These are phyloP conservation scores for Cicer arietinum DNA, from an alignment of 306 rosid species.

Conservation along the genomic window DNA sequence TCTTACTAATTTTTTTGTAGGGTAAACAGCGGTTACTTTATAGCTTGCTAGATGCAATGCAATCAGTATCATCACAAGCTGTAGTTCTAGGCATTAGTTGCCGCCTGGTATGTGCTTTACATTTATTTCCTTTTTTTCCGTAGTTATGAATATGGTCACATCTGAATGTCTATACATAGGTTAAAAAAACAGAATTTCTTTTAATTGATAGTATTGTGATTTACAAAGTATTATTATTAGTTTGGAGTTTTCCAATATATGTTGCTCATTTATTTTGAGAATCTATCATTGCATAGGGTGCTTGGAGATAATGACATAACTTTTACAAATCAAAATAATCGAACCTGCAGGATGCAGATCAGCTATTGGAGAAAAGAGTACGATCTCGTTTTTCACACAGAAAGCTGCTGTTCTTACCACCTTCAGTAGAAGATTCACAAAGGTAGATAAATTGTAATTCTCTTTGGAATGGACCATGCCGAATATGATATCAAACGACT, in stretches of 20 bases:
- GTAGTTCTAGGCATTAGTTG: slow-evolving; percentile 89
- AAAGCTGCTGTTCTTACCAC: slow-evolving; percentile 84
- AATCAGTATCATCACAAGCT: slow-evolving; percentile 87
- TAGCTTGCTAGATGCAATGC: slow-evolving; percentile 93
- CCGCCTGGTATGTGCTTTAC: slow-evolving; percentile 68
- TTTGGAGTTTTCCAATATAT: slow-evolving; percentile 29
- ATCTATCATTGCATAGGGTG: slow-evolving; percentile 24
- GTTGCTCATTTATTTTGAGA: slow-evolving; percentile 14
- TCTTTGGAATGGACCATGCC: slow-evolving; percentile 25
- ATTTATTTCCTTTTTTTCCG: slow-evolving; percentile 39
- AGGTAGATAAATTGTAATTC: slow-evolving; percentile 53
- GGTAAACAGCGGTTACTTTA: slow-evolving; percentile 92
- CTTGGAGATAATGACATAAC: slow-evolving; percentile 31
- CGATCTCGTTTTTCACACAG: slow-evolving; percentile 96
- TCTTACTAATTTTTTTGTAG: slow-evolving; percentile 52
- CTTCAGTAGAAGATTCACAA: slow-evolving; percentile 65
- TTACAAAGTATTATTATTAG: slow-evolving; percentile 27
- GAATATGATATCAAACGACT: slow-evolving; percentile 32
- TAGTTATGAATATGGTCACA: slow-evolving; percentile 11
- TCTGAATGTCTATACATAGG: slow-evolving; percentile 8
- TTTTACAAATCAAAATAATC: slow-evolving; percentile 28
- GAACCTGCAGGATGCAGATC: slow-evolving; percentile 87
- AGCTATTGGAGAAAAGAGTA: slow-evolving; percentile 91
- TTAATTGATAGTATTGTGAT: slow-evolving; percentile 29
- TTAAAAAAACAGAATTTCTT: not conserved